These are phyloP conservation scores for Phialemonium atrogriseum DNA, from an alignment of 2,329 filamentous ascomycete genomes.

Conservation along the genomic window DNA sequence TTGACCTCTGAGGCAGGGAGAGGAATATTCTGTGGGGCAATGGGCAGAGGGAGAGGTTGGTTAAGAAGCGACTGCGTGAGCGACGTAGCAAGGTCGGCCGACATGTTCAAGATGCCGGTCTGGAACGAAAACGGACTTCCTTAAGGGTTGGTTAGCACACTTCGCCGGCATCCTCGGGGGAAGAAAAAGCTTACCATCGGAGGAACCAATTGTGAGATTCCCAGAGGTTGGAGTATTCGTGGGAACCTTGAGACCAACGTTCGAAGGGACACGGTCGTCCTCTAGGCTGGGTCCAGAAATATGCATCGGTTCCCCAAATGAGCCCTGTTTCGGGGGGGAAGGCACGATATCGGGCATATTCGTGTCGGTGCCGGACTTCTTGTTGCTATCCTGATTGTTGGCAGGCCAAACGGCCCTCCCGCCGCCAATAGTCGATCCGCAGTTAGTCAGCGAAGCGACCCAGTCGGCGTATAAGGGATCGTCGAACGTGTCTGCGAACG, in stretches of 20 bases:
- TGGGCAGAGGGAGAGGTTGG: conserved; percentile 31
- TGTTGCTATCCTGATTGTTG: conserved; percentile 6
- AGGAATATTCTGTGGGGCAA: conserved; percentile 19
- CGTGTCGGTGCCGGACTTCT: conserved; percentile 26
- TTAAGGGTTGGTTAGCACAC: no score
- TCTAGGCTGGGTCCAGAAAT: conserved; percentile 20
- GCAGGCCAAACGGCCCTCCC: conserved; percentile 9
- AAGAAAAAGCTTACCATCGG: no score
- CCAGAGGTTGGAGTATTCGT: conserved; percentile 32
- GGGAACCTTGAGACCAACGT: conserved; percentile 25
- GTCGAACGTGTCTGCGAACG: no score
- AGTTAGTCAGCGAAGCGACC: no score
- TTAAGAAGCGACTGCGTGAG: conserved; percentile 40
- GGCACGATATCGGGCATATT: conserved; percentile 34
- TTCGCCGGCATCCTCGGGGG: no score
- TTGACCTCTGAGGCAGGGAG: conserved; percentile 28
- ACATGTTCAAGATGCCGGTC: conserved; percentile 17
- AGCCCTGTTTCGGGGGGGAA: no score
- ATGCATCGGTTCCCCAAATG: conserved; percentile 18
- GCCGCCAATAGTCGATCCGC: no score
- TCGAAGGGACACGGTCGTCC: conserved; percentile 19
- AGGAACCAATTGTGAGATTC: not conserved
- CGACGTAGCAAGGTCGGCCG: conserved; percentile 30
- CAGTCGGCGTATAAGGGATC: no score
- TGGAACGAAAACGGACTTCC: conserved; percentile 9